A percentile compares a stretch with the other conserved stretches of the same genome.
Evolutionary conservation across 2,329 filamentous ascomycete genomes (phyloP).

Genomic region (Sporothrix brunneoviolacea): DNA sequence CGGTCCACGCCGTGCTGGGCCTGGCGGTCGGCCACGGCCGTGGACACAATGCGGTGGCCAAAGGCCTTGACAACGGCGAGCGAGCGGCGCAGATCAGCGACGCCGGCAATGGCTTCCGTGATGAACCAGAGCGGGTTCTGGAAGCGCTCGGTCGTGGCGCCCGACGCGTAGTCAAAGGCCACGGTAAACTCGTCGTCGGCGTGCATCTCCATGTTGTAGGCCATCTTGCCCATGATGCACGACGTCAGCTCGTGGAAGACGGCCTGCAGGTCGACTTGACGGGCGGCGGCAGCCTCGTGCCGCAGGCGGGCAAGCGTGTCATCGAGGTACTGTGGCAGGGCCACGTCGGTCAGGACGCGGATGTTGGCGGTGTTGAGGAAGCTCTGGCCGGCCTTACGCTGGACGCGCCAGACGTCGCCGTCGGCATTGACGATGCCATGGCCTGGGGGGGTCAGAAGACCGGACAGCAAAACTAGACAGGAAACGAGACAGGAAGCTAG

Average conservation of each 20-base stretch:
- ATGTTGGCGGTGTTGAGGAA: conserved; percentile 55
- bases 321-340: conserved; percentile 47
- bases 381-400: conserved; percentile 53
- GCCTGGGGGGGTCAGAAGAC: too few species aligned
- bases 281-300: conserved; percentile 8
- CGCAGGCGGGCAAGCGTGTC: conserved; percentile 36
- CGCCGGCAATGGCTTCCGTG: conserved; percentile 48
- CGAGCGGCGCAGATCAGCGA: conserved; percentile 35
- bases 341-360: conserved; percentile 48
- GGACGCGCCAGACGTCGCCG: conserved; percentile 55
- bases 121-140: conserved; percentile 59
- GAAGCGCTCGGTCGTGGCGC: conserved; percentile 53
- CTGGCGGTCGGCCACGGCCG: conserved; percentile 39
- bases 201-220: conserved; percentile 63
- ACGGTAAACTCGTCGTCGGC: conserved; percentile 52
- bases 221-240: conserved; percentile 60
- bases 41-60: conserved; percentile 51
- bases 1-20: not conserved
- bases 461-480: too few species aligned
- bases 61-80: conserved; percentile 43
- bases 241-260: conserved; percentile 59
- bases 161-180: conserved; percentile 58
- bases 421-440: conserved; percentile 62
- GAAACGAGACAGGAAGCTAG: not conserved
- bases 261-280: conserved; percentile 48